Base-by-base conservation (phyloP, 202 grass and related monocot genomes). In the Eragrostis tef region DNA sequence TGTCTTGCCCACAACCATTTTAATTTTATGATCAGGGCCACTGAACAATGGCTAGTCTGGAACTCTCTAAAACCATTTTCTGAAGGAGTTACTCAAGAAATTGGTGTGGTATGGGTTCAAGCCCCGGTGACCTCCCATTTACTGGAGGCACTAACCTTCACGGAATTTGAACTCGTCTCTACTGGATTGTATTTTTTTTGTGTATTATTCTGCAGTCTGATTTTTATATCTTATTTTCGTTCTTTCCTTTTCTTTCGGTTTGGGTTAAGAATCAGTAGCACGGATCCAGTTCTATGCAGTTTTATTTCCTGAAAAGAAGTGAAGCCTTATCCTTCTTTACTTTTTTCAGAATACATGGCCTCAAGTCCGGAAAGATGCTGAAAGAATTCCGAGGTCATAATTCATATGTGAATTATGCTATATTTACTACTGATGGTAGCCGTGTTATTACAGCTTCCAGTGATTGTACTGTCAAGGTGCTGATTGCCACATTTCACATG, bases 301-400 rank as follows among this genome's bases (percentile, higher is more conserved):
- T 89, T 78, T 68, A 71, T 24, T 67, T 59, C 34, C 51, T 67
- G 42, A 67, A 82, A 78, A 69, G 31, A 73, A 26, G 51, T 63
- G 24, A 39, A 68, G 11, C 21, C 42, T 78, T 75, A 57, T 70
- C 81, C 36, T 71, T 25, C 11, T 6, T 66, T 57, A 47, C 29
- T 54, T 82, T 75, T 77, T 74, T 17, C 85, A 95, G 96, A 93
- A 88, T 99, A 63, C 96, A 99, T 90, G 96, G 92, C 21, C 85
- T 99, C 52, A 99, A 99, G 54, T 99, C 96, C 53, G 96, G 96
- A 64, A 99, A 99, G 87, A 88, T 99, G 83, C 86, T 99, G 75
- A 99, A 99, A 86, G 96, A 99, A 87, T 99, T 99, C 62, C 75
- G 96, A 83, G 90, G 96, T 74, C 96, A 99, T 57, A 80, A 19